Evolutionary conservation across 768 basidiomycete species (phyloP), one percentile per base, ranked within the genome.

Genomic region (Pulveroboletus sp.): DNA sequence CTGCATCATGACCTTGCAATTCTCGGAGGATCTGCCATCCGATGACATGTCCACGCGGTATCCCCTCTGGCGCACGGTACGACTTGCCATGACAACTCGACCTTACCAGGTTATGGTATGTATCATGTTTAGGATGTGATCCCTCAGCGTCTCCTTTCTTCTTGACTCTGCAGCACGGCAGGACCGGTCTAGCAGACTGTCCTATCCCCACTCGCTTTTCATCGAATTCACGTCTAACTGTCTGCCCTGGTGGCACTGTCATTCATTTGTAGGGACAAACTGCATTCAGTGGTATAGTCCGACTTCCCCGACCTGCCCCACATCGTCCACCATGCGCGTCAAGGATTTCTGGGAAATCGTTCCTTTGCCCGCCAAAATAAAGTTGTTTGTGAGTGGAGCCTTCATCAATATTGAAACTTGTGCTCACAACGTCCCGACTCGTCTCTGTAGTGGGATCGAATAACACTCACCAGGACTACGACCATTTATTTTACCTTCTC

Each of bases 391-490:
- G 56, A 60, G 75, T 72, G 47, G 16, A 24, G 14, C 9, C 31
- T 2, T 24, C 11, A 38, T 37, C 27, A 19, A n/a, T 23, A 6
- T 24, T 20, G 27, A 32, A 19, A 27, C 34, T 11, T 36, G 19
- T 16, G 27, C 20, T 31, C 21, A 44, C 17, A 32, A 32, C 5
- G 12, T 38, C 32, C 19, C 32, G 25, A 42, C 27, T 13, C 9
- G 6, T 46, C 37, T 32, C 23, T 43, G 14, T 60, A 89, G 86
- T 85, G 84, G 82, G 74, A 79, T 48, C 78, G 85, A 47, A 71
- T 89, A 58, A 83, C 85, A 19, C 80, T 82, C 60, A 85, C 87
- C 40, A 75, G 75, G 32, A 71, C 85, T 45, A 84, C 87, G 17
- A 70, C 75, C 51, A 59, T 80, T 59, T 91, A 88, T 65, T 80